Evolutionary conservation across 2,329 filamentous ascomycete species (phyloP), one percentile per base, ranked within the genome.

Genomic region (Penicillium sp.): DNA sequence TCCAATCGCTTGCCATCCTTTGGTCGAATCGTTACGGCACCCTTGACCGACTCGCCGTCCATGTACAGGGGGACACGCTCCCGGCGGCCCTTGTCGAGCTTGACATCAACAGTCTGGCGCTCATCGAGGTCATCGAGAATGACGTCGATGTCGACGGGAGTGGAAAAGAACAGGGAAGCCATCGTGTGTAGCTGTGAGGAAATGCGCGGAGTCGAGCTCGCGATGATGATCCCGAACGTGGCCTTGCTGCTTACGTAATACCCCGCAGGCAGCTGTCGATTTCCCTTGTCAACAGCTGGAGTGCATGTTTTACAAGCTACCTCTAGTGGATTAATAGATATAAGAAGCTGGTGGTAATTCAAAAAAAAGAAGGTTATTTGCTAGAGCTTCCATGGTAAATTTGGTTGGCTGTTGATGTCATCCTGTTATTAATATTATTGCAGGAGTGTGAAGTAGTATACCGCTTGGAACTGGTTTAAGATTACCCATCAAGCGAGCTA

Each of bases 81-180:
- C 75, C 93, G 91, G 71, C 94, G 88, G 83, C 93, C 96, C 88
- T 98, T 98, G 82, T 98, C 95, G 70, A 97, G 90, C 86, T 97
- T 97, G 82, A 97, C 92, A 77, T 99, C 95, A 68, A 99, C 93
- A 81, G 95, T 96, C 72, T 92, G 89, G 74, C 95, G 90, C 73
- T 97, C 92, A 81, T 98, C 95, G 78, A 89, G 89, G 81, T 97
- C 92, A 74, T 97, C 92, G 72, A 99, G 92, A 73, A 98, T 93
- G 76, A 99, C 91, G 83, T 99, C 95, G 82, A 99, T 99, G 81
- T 99, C 95, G 80, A 99, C 91, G 58, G 95, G 95, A 63, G 94
- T 97, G 71, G 93, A 93, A 84, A 98, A 99, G 84, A 97, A 96
- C 83, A 96, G 96, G 83, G 96, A 96, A 71, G 95, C 96, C 95